These are phyloP conservation scores for Erodium texanum DNA, from an alignment of 441 rosid genomes.

Conservation along the genomic window DNA sequence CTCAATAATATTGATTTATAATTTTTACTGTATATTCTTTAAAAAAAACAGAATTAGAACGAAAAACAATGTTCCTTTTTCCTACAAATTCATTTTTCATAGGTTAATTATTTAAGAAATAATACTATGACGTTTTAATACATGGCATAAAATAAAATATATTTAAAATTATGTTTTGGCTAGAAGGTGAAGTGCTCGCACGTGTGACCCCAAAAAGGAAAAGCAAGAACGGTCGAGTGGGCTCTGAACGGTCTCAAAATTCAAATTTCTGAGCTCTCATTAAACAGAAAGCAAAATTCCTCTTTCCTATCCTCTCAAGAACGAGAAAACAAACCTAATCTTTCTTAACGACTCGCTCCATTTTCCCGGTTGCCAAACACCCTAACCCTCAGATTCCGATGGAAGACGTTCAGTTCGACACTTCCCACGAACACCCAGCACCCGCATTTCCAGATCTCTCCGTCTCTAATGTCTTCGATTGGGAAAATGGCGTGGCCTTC, in stretches of 20 bases:
- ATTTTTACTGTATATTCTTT: too few species aligned
- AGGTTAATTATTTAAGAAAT: too few species aligned
- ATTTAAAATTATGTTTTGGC: too few species aligned
- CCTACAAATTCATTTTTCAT: too few species aligned
- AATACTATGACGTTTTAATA: too few species aligned
- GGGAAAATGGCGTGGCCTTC: conserved; percentile 22
- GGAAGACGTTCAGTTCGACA: conserved; percentile 32
- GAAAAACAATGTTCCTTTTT: too few species aligned
- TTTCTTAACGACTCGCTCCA: neutral
- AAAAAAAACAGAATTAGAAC: too few species aligned
- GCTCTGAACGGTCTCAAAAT: neutral
- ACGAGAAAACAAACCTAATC: neutral
- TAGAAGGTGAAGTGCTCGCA: neutral
- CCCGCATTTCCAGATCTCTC: conserved; percentile 15
- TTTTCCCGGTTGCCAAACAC: conserved; percentile 12
- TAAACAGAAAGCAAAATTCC: neutral
- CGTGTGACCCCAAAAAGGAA: neutral
- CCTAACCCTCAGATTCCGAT: conserved; percentile 18
- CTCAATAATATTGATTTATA: too few species aligned
- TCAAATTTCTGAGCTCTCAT: neutral
- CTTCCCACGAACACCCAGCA: conserved; percentile 19
- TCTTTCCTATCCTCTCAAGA: neutral
- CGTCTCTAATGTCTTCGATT: conserved; percentile 24
- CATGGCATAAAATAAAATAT: too few species aligned
- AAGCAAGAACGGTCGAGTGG: neutral